phyloP scores from a whole-genome alignment of 306 rosid genomes.

The Alnus rubra region DNA sequence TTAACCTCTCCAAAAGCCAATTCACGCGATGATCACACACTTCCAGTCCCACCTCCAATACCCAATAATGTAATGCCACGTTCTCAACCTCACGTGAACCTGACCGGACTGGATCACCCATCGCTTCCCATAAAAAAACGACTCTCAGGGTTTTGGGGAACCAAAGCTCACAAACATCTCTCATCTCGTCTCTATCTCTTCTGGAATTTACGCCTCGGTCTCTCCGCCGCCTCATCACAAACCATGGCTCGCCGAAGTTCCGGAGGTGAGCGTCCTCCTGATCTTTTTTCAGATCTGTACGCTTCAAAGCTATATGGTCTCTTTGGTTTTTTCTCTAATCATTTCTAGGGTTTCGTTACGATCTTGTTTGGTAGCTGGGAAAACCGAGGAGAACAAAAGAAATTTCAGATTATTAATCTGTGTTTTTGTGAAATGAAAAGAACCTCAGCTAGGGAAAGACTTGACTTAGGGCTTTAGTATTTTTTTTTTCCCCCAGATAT shows the following conservation, averaged over 20 bases:
- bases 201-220: background rate
- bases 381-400: background rate
- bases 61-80: background rate
- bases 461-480: background rate
- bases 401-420: background rate
- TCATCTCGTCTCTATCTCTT: background rate
- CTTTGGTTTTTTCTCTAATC: background rate
- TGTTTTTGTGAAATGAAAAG: background rate
- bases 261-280: constrained; percentile 31
- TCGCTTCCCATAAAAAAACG: background rate
- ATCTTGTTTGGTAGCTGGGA: background rate
- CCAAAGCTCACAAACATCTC: background rate
- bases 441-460: background rate
- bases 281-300: background rate
- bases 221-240: constrained; percentile 22
- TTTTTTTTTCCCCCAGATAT: background rate
- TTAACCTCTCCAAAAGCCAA: no score
- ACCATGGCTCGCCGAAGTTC: constrained; percentile 59
- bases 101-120: background rate
- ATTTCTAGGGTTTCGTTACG: constrained; percentile 34
- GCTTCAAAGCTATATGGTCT: background rate
- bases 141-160: background rate
- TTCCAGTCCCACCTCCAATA: background rate
- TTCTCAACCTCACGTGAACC: background rate
- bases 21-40: background rate